Conservation (phyloP, 257 asterid genomes). For the Henckelia pumila region DNA sequence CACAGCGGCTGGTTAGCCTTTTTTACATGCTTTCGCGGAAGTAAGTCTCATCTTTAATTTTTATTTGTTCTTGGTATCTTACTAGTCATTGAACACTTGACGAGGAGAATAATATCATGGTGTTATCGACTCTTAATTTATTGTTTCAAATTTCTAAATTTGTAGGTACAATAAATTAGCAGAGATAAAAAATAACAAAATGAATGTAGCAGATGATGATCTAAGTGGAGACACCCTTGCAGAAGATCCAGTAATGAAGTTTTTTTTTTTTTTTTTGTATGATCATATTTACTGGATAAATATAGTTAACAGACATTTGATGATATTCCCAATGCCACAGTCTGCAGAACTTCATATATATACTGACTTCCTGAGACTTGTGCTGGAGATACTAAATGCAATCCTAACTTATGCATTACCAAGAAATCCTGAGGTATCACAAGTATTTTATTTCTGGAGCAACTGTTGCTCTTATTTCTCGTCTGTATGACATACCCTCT, state of each 20-base stretch:
- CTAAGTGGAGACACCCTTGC: conserved; percentile 63
- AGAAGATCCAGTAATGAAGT: conserved; percentile 61
- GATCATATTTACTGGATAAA: conserved; percentile 6
- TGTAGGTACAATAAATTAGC: conserved; percentile 92
- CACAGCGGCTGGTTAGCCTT: conserved; percentile 96
- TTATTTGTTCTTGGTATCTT: conserved; percentile 4
- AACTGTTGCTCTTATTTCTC: conserved; percentile 14
- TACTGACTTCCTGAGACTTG: conserved; percentile 82
- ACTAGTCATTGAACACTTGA: conserved; percentile 3
- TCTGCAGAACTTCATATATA: conserved; percentile 37
- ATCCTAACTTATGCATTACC: conserved; percentile 81
- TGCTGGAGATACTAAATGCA: conserved; percentile 80
- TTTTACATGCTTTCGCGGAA: conserved; percentile 96
- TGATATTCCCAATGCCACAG: conserved; percentile 39
- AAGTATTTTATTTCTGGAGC: conserved; percentile 18
- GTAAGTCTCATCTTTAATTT: conserved; percentile 46
- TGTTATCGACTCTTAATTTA: conserved; percentile 1
- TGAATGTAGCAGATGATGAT: conserved; percentile 54
- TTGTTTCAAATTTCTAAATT: conserved; percentile 23
- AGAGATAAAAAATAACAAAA: conserved; percentile 74
- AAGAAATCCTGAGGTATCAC: conserved; percentile 82
- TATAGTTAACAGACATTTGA: not conserved
- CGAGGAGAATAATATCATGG: not conserved
- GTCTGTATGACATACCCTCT: not conserved
- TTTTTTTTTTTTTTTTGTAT: conserved; percentile 9